phyloP scores from a whole-genome alignment of 345 rosid species.

The Salix udensis region DNA sequence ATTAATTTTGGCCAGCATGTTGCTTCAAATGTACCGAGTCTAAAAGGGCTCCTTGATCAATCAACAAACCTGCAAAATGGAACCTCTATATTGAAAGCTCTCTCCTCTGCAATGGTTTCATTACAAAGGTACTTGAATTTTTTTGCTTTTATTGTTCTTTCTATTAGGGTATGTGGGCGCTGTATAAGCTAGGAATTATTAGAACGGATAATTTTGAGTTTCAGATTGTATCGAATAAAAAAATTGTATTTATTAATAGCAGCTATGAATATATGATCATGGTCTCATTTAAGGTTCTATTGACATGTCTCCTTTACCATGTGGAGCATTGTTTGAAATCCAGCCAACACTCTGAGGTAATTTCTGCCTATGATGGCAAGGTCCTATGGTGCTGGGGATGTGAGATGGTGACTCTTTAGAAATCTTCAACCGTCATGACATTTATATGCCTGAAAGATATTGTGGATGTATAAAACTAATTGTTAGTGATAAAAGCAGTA shows the following conservation, averaged over 20 bases:
- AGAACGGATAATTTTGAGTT: no score
- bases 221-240: no score
- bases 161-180: not conserved
- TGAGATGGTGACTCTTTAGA: not conserved
- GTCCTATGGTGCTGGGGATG: not conserved
- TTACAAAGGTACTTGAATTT: constrained; percentile 57
- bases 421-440: not conserved
- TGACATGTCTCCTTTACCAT: not conserved
- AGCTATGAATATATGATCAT: not conserved
- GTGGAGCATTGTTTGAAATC: not conserved
- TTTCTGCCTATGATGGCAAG: not conserved
- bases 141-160: not conserved
- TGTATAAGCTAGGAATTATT: not conserved
- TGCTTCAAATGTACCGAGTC: constrained; percentile 67
- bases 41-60: constrained; percentile 50
- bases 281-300: not conserved
- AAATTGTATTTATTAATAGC: not conserved
- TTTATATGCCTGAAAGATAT: not conserved
- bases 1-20: constrained; percentile 54
- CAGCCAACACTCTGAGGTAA: not conserved
- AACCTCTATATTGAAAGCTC: constrained; percentile 55
- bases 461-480: not conserved
- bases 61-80: constrained; percentile 46
- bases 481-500: not conserved
- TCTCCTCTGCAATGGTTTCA: constrained; percentile 70